These are phyloP conservation scores for Melastoma candidum DNA, from an alignment of 441 rosid species.

Conservation along the genomic window DNA sequence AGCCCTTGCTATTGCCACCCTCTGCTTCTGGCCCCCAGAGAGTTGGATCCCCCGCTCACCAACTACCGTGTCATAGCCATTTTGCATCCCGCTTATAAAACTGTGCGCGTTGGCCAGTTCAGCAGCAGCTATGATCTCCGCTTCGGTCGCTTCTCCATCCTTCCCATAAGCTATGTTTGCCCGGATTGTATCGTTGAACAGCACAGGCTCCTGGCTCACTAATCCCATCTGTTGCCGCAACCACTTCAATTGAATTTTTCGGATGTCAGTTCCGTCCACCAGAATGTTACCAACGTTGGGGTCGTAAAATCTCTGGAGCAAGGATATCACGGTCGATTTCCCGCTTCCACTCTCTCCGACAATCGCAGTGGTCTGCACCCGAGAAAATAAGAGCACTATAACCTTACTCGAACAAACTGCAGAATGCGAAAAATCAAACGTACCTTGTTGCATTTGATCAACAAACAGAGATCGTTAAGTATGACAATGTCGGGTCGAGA, in stretches of 20 bases:
- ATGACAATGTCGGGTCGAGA: no score
- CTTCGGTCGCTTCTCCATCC: no score
- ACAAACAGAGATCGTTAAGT: no score
- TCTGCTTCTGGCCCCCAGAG: conserved; percentile 1
- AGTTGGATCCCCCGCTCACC: no score
- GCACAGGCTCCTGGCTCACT: no score
- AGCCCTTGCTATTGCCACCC: no score
- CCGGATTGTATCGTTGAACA: no score
- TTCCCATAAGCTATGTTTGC: no score
- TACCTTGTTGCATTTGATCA: conserved; percentile 11
- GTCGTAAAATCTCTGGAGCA: conserved; percentile 45
- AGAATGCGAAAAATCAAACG: background rate
- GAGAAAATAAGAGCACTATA: background rate
- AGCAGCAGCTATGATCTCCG: no score
- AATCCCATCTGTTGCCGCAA: conserved; percentile 49
- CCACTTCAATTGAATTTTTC: conserved; percentile 39
- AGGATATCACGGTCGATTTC: conserved; percentile 39
- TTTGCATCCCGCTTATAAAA: no score
- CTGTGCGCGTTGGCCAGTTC: no score
- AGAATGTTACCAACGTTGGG: conserved; percentile 38
- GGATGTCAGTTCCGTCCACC: conserved; percentile 37
- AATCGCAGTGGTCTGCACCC: conserved; percentile 42
- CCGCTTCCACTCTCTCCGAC: conserved; percentile 60
- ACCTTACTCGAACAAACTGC: background rate
- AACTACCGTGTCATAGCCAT: no score